Percentiles rank a stretch among this genome's conserved stretches.
Conservation (phyloP, 2,329 filamentous ascomycete species). For the Penicillium occitanis region DNA sequence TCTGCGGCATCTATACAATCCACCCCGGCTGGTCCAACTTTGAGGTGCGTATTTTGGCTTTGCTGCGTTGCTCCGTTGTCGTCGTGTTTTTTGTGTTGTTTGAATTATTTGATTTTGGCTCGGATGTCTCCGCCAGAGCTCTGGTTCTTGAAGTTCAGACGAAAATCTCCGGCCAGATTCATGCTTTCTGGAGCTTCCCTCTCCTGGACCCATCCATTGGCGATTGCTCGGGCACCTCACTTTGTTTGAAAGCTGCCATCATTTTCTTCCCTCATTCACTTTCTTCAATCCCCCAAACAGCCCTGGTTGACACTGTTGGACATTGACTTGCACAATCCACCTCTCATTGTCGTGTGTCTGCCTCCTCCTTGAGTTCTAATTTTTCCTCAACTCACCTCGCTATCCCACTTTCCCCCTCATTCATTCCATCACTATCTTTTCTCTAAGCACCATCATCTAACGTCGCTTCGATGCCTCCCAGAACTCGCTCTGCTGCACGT, state of each 20-base stretch:
- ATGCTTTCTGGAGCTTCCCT: slow-evolving; percentile 11
- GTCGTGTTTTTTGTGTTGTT: neutral
- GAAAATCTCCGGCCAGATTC: neutral
- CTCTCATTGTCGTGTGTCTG: neutral
- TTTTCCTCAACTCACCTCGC: no score
- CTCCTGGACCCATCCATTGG: neutral
- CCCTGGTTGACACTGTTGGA: neutral
- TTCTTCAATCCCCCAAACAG: neutral
- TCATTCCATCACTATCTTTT: neutral
- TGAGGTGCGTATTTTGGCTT: slow-evolving; percentile 36
- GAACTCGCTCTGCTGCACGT: slow-evolving; percentile 94
- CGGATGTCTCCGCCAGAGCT: neutral
- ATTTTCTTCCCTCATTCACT: neutral
- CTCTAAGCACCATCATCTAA: slow-evolving; percentile 25
- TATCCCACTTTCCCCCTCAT: neutral
- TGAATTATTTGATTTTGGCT: neutral
- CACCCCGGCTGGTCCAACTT: slow-evolving; percentile 30
- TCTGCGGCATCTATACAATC: slow-evolving; percentile 25
- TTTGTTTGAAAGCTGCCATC: neutral
- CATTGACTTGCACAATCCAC: neutral
- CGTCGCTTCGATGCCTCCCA: slow-evolving; percentile 83
- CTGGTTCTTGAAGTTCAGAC: neutral
- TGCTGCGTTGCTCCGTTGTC: neutral
- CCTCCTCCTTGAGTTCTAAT: neutral
- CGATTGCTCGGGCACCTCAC: slow-evolving; percentile 14